phyloP scores from a whole-genome alignment of 108 stramenopile genomes.

The Conticribra weissflogii region DNA sequence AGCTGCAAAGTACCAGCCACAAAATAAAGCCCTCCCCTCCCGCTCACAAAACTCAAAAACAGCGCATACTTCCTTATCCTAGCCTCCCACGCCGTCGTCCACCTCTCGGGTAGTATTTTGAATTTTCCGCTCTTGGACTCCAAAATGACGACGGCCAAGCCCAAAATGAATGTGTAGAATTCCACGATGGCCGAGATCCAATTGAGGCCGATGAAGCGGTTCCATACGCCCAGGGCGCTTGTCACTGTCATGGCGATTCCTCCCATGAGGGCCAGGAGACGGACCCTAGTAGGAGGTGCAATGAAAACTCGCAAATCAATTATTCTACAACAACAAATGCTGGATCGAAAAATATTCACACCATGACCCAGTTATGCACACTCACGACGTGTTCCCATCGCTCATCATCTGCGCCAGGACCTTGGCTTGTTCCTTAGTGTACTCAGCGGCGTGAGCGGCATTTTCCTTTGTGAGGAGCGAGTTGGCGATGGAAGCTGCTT shows the following conservation, averaged over 20 bases:
- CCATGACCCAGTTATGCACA: no score
- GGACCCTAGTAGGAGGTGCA: no score
- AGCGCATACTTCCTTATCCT: constrained; percentile 54
- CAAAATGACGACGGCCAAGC: constrained; percentile 41
- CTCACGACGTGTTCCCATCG: constrained; percentile 57
- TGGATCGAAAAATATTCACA: no score
- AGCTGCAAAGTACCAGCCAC: constrained; percentile 55
- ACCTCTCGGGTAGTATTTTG: constrained; percentile 16
- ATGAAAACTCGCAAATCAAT: no score
- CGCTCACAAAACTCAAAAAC: constrained; percentile 59
- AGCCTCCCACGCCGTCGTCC: constrained; percentile 17
- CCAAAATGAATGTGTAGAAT: constrained; percentile 50
- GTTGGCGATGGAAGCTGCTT: background rate
- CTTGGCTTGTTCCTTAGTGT: constrained; percentile 34
- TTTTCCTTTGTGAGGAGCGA: constrained; percentile 35
- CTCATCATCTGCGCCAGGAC: constrained; percentile 38
- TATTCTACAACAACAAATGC: no score
- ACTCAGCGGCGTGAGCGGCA: constrained; percentile 32
- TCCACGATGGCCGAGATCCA: constrained; percentile 50
- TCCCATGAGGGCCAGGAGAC: constrained; percentile 56
- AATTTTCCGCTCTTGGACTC: constrained; percentile 34
- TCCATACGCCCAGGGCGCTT: constrained; percentile 36
- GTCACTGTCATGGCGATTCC: constrained; percentile 53
- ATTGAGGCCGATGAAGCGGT: constrained; percentile 40
- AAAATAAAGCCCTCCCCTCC: constrained; percentile 61